Conservation (phyloP, 257 asterid genomes). For the Nicotiana obtusifolia region DNA sequence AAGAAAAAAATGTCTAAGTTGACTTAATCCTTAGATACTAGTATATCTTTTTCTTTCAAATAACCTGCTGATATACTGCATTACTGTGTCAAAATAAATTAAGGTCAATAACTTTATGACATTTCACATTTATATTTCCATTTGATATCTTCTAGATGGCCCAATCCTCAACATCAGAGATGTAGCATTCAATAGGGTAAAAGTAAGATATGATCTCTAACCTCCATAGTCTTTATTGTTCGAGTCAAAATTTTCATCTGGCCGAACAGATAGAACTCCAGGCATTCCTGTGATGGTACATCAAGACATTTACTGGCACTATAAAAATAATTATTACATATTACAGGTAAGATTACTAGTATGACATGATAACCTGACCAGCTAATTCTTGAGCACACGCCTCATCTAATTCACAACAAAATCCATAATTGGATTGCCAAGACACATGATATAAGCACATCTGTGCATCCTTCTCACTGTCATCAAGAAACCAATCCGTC, state of each 20-base stretch:
- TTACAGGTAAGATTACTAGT: neutral
- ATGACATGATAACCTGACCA: constrained; percentile 39
- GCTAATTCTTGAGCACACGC: constrained; percentile 69
- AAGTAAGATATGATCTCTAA: constrained; percentile 20
- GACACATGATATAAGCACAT: constrained; percentile 87
- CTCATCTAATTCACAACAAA: constrained; percentile 84
- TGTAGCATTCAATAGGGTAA: neutral
- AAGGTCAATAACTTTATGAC: neutral
- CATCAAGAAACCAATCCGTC: constrained; percentile 19
- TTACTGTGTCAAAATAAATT: neutral
- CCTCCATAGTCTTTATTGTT: constrained; percentile 71
- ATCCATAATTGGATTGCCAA: constrained; percentile 67
- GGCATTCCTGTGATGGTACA: constrained; percentile 48
- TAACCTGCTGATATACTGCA: neutral
- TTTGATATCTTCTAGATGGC: neutral
- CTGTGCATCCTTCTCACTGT: constrained; percentile 80
- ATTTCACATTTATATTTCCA: neutral
- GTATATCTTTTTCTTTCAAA: neutral
- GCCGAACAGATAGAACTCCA: constrained; percentile 65
- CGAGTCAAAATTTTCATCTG: constrained; percentile 58
- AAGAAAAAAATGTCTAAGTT: neutral
- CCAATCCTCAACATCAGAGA: neutral
- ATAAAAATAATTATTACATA: neutral
- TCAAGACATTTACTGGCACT: neutral
- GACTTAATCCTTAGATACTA: neutral